A percentile compares a stretch with the other conserved stretches of the same genome.
Evolutionary conservation across 176 grass and related monocot genomes (phyloP).

Genomic region (Pharus latifolius): DNA sequence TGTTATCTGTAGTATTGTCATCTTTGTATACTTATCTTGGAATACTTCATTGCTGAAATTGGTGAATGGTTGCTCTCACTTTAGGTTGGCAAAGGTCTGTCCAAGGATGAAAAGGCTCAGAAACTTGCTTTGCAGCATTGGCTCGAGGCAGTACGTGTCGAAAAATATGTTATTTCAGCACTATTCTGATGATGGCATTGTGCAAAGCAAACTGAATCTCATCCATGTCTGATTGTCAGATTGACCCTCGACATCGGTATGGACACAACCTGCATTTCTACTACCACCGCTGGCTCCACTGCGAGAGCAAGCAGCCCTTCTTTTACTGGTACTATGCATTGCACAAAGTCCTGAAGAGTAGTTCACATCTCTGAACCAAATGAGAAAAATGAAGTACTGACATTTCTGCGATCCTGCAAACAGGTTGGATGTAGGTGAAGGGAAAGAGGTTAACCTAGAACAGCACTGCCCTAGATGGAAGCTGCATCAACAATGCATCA

Average conservation of each 20-base stretch:
- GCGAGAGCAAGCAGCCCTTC: constrained; percentile 49
- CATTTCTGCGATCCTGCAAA: neutral
- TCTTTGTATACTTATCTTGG: neutral
- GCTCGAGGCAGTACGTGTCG: constrained; percentile 56
- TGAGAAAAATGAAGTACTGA: neutral
- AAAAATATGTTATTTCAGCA: neutral
- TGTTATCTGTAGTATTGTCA: neutral
- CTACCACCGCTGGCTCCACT: constrained; percentile 65
- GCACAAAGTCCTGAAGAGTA: neutral
- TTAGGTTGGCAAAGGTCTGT: constrained; percentile 86
- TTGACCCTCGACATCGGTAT: constrained; percentile 81
- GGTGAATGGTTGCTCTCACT: neutral
- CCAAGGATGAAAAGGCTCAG: constrained; percentile 74
- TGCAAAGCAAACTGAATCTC: neutral
- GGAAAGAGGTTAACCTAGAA: constrained; percentile 53
- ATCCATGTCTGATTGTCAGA: constrained; percentile 26
- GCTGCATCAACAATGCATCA: constrained; percentile 73
- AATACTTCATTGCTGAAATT: constrained; percentile 6
- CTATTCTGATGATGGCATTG: neutral
- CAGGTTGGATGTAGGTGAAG: constrained; percentile 77
- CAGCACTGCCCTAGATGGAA: constrained; percentile 48
- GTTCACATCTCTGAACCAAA: neutral
- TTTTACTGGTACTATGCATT: constrained; percentile 68
- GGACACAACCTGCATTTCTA: constrained; percentile 75
- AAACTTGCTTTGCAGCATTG: constrained; percentile 84